phyloP scores from a whole-genome alignment of 495 filamentous ascomycete genomes.

The Annulohypoxylon maeteangense region DNA sequence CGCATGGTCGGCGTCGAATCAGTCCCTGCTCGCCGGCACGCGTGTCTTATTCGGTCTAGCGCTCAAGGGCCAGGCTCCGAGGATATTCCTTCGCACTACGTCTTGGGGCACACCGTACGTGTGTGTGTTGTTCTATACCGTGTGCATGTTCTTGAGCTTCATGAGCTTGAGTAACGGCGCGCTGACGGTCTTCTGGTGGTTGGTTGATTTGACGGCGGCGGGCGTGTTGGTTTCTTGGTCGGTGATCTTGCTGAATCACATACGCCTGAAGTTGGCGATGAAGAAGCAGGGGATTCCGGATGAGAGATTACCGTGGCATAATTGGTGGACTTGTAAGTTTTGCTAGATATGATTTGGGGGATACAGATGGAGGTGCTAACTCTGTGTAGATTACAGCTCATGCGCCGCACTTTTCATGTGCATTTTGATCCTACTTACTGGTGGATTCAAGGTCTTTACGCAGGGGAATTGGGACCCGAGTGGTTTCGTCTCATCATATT shows the following conservation, averaged over 20 bases:
- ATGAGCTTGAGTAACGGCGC: conserved; percentile 67
- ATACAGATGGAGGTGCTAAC: conserved; percentile 25
- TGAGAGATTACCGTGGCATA: conserved; percentile 56
- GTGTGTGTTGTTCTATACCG: conserved; percentile 63
- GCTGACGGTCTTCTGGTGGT: conserved; percentile 69
- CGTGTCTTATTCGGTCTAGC: conserved; percentile 71
- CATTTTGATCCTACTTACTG: conserved; percentile 59
- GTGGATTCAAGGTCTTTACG: conserved; percentile 60
- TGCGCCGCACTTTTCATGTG: conserved; percentile 56
- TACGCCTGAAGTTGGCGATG: conserved; percentile 57
- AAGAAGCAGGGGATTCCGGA: conserved; percentile 53
- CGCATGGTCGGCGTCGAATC: conserved; percentile 76
- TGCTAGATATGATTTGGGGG: neutral
- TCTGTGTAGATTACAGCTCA: conserved; percentile 47
- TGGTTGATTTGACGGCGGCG: conserved; percentile 65
- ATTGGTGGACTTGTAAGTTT: conserved; percentile 51
- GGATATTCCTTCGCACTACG: conserved; percentile 66
- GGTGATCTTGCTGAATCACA: conserved; percentile 58
- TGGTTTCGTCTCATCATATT: conserved; percentile 60
- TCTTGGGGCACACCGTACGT: conserved; percentile 70
- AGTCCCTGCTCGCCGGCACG: conserved; percentile 68
- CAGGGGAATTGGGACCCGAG: conserved; percentile 59
- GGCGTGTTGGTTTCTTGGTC: conserved; percentile 67
- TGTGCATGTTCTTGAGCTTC: conserved; percentile 67
- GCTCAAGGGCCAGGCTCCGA: conserved; percentile 67